Conservation (phyloP, 441 rosid species). For the Breynia disticha region DNA sequence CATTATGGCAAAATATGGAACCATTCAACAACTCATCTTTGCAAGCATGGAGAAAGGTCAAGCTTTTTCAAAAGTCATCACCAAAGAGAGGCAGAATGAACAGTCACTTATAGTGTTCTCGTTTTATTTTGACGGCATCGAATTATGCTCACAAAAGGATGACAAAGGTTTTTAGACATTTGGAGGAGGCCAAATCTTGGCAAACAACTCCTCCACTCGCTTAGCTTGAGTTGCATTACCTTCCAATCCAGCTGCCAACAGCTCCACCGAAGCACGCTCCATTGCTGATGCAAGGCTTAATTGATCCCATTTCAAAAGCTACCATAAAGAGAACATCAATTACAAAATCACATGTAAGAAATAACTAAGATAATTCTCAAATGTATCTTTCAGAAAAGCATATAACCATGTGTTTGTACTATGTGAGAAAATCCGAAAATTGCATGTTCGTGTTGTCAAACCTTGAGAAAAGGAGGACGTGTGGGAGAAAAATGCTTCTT, state of each 20-base stretch:
- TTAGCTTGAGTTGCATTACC: slow-evolving; percentile 62
- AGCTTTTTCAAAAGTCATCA: no score
- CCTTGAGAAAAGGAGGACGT: no score
- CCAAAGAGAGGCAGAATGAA: no score
- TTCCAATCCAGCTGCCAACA: slow-evolving; percentile 66
- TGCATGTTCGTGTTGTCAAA: no score
- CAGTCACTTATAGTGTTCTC: background rate
- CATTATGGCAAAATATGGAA: no score
- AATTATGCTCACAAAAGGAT: slow-evolving; percentile 7
- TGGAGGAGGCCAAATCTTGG: slow-evolving; percentile 98
- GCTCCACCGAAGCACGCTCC: slow-evolving; percentile 92
- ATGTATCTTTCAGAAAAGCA: no score
- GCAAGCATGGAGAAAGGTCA: no score
- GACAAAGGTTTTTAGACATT: slow-evolving; percentile 44
- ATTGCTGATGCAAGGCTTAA: slow-evolving; percentile 66
- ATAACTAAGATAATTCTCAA: background rate
- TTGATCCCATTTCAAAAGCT: slow-evolving; percentile 84
- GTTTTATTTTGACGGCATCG: slow-evolving; percentile 23
- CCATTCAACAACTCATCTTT: no score
- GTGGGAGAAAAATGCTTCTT: no score
- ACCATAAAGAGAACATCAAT: slow-evolving; percentile 12
- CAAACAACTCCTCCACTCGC: slow-evolving; percentile 67
- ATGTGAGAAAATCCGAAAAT: no score
- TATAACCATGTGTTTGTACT: no score
- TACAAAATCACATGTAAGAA: background rate